Base-by-base conservation (phyloP, 129 eudicot species). In the Kitagawia praeruptora region DNA sequence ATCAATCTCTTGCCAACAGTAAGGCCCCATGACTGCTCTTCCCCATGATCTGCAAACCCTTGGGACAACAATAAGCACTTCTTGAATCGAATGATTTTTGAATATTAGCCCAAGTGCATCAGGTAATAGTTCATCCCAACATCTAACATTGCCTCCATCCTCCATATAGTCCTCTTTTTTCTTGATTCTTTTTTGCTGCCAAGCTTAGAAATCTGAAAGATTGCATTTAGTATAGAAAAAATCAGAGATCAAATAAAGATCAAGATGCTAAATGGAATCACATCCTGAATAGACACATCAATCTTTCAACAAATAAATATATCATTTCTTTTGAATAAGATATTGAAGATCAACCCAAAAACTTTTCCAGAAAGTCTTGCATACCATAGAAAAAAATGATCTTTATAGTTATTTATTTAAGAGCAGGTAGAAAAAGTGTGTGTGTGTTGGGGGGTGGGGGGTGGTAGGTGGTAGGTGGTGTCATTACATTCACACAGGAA, bases 1-100 rank as follows among this genome's bases (percentile, higher is more conserved):
- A 73, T 88, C 89, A 7, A 88, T 88, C 86, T 88, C 92, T 81
- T 84, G 86, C 92, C 92, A 89, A 51, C 92, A 89, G 74, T 89
- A 89, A 25, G 90, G 90, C 23, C 92, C 92, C 77, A 38, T 74
- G 21, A 82, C 92, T 8, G 84, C 87, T 67, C 77, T 79, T 48
- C 71, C 77, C 92, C 92, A 89, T 72, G 92, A 80, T 71, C 83
- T 86, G 81, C 92, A 89, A 13, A 89, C 90, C 72, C 78, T 69
- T 46, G 90, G 88, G 2, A 89, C 82, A 28, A 86, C 87, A 70
- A 84, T 84, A 1, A 89, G 81, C 4, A 86, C 75, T 84, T 89
- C 92, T 58, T 75, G 40, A 51, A 86, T 86, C 1, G 90, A 77
- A 12, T 86, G 90, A 41, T 80, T 82, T 77, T 70, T 78, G 54